Percentiles rank a stretch among this genome's conserved stretches.
Evolutionary conservation across 2,329 filamentous ascomycete species (phyloP).

Genomic region (Pseudocercospora vitis): DNA sequence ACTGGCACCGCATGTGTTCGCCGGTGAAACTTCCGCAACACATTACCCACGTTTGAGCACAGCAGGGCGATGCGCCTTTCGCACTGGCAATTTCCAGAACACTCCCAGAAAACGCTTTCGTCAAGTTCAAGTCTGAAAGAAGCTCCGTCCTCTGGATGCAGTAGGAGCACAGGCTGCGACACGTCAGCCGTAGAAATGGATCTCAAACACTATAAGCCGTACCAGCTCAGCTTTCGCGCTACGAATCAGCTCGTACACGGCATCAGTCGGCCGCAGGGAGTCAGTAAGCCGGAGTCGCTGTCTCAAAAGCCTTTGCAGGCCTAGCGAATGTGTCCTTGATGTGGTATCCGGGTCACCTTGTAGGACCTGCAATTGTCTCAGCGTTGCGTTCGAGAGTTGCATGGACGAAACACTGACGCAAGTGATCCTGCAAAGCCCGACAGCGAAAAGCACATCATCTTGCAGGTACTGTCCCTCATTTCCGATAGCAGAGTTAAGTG

Average conservation of each 20-base stretch:
- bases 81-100: neutral
- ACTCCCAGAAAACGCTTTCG: neutral
- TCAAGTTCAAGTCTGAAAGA: neutral
- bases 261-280: neutral
- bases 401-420: neutral
- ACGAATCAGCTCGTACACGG: neutral
- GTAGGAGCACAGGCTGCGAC: neutral
- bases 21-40: neutral
- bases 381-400: too few relatives aligned
- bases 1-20: neutral
- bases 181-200: neutral
- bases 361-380: neutral
- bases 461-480: neutral
- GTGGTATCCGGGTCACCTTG: neutral
- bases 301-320: neutral
- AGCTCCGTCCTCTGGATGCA: neutral
- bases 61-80: neutral
- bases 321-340: neutral
- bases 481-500: neutral
- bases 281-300: neutral
- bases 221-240: constrained; percentile 1
- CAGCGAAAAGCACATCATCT: neutral
- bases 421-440: neutral
- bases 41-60: neutral
- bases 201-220: too few relatives aligned